Evolutionary conservation across 305 asterid species (phyloP).

Genomic region (Salvia sclarea): DNA sequence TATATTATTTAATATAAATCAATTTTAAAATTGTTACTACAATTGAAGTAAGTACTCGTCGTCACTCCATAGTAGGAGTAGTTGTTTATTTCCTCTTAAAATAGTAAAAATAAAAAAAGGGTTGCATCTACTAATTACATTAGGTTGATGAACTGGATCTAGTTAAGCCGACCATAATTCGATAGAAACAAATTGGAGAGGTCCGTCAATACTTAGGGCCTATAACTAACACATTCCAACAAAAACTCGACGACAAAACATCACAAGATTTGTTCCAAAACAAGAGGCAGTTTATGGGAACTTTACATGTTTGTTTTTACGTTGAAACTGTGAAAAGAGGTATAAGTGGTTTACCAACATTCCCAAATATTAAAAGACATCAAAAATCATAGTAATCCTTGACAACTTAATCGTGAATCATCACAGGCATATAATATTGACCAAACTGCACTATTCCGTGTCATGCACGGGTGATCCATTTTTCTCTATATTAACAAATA

Average conservation of each 20-base stretch:
- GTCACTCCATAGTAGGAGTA: no score
- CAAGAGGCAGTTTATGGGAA: neutral
- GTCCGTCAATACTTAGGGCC: conserved; percentile 29
- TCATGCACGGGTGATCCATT: no score
- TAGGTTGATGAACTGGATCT: conserved; percentile 3
- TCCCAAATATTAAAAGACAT: conserved; percentile 2
- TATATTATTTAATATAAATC: no score
- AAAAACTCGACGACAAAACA: conserved; percentile 13
- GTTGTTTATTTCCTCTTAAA: no score
- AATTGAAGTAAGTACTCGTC: no score
- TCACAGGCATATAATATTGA: no score
- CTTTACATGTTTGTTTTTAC: conserved; percentile 21
- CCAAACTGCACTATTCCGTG: no score
- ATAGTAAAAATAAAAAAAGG: no score
- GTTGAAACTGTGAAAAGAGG: neutral
- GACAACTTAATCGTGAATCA: neutral
- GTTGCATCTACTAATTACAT: no score
- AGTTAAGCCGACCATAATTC: conserved; percentile 27
- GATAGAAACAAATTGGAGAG: conserved; percentile 27
- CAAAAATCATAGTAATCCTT: neutral
- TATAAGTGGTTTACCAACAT: neutral
- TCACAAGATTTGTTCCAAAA: conserved; percentile 3
- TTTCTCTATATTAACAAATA: no score
- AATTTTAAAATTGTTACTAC: no score
- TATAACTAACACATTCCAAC: neutral